Percentiles rank a stretch among this genome's conserved stretches.
Conservation (phyloP, 495 filamentous ascomycete species). For the Talaromyces liani region DNA sequence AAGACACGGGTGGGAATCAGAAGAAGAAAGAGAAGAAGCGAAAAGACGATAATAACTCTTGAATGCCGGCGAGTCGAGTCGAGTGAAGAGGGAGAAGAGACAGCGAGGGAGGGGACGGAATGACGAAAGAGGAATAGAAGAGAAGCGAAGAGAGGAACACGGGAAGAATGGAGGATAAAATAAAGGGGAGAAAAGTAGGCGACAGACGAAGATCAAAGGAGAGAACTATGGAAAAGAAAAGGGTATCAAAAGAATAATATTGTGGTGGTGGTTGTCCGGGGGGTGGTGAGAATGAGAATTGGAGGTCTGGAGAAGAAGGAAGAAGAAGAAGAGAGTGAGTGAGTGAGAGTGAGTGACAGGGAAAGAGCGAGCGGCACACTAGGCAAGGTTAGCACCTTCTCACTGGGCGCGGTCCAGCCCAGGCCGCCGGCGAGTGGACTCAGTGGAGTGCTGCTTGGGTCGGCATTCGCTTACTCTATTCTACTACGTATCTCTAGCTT, state of each 20-base stretch:
- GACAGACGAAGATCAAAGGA: conserved; percentile 7
- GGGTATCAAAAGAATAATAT: not conserved
- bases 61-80: conserved; percentile 10
- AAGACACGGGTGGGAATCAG: conserved; percentile 25
- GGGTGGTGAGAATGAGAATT: not conserved
- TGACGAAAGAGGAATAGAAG: conserved; percentile 6
- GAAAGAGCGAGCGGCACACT: not conserved
- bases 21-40: conserved; percentile 15
- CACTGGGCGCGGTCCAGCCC: not conserved
- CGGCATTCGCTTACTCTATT: not conserved
- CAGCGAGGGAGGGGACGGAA: conserved; percentile 12
- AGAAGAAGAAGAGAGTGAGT: not conserved
- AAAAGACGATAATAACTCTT: conserved; percentile 13
- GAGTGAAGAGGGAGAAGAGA: conserved; percentile 3
- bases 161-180: conserved; percentile 11
- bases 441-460: not conserved
- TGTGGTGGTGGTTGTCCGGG: not conserved
- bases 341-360: too few relatives aligned
- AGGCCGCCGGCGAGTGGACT: not conserved
- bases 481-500: not conserved
- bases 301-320: not conserved
- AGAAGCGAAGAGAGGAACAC: not conserved
- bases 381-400: not conserved
- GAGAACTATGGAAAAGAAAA: conserved; percentile 16
- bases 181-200: conserved; percentile 15